Base-by-base conservation (phyloP, 768 basidiomycete genomes). In the Ramaria sp. region DNA sequence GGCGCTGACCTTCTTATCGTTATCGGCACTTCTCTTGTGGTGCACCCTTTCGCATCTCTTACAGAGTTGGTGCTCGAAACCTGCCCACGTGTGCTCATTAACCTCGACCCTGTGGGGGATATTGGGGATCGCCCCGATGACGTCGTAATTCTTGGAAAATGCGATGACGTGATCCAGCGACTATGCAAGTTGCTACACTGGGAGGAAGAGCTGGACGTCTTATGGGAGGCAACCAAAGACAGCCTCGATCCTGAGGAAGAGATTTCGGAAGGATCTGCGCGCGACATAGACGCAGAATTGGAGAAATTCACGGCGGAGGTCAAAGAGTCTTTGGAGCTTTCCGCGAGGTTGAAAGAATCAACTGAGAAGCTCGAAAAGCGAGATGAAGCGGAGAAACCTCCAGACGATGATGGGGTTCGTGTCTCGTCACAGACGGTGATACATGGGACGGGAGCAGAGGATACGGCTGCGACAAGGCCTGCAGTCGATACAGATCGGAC, bases 51-150 rank as follows among this genome's bases (percentile, higher is more conserved):
- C 67, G 91, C 93, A 5, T 80, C 81, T 0, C 80, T 98, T 22
- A 78, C 86, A 10, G 69, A 72, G 43, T 68, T 78, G 56, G 82
- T 86, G 0, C 72, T 74, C 4, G 59, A 70, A 1, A 61, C 62
- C 9, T 90, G 84, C 63, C 91, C 88, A 2, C 84, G 94, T 1
- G 76, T 95, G n/a, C 77, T 97, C 31, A 83, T 98, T 69, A 96
- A 96, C 67, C 75, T 91, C 45, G 91, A 95, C 59, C 68, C 69
- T 1, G 94, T 91, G 1, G 91, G 92, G 0, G 72, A 81, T 63
- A 75, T 88, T 51, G 75, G 82, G 1, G 66, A 64, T 22, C 69
- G 73, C 33, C 63, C 73, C 15, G 75, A 82, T 54, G 87, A 89
- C 62, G 72, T 87, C 2, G 70, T 87, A 42, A 67, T 82, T 1